Percentiles rank a stretch among this genome's conserved stretches.
Conservation (phyloP, 768 basidiomycete genomes). For the Tremella fuciformis region DNA sequence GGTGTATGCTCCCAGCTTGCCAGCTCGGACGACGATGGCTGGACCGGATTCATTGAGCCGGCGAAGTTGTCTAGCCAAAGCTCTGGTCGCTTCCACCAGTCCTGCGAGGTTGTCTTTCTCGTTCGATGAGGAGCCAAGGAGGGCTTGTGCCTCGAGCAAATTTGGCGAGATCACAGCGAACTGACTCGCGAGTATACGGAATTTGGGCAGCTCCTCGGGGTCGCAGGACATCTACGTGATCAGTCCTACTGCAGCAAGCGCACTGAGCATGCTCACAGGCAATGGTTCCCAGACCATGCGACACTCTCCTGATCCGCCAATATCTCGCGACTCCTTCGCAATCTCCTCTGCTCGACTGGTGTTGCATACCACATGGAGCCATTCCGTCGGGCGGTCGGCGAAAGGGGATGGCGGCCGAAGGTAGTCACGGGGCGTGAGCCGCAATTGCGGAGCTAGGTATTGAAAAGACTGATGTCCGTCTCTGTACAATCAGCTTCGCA, state of each 20-base stretch:
- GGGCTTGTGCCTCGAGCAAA: conserved; percentile 37
- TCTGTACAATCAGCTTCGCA: conserved; percentile 13
- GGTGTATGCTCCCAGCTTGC: conserved; percentile 37
- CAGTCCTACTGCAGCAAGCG: neutral
- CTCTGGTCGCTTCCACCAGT: neutral
- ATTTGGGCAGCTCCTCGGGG: conserved; percentile 15
- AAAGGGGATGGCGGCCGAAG: conserved; percentile 37
- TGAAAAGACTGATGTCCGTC: conserved; percentile 45
- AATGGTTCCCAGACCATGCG: conserved; percentile 45
- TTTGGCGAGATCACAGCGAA: conserved; percentile 39
- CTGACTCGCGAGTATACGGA: conserved; percentile 16
- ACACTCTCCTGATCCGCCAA: conserved; percentile 23
- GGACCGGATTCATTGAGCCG: conserved; percentile 6
- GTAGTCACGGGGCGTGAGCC: conserved; percentile 31
- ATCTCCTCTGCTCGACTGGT: conserved; percentile 24
- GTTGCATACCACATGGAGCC: conserved; percentile 37
- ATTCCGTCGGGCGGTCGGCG: conserved; percentile 24
- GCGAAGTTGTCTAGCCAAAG: conserved; percentile 12
- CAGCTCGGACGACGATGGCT: conserved; percentile 33
- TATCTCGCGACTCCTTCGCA: conserved; percentile 19
- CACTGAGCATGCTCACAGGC: conserved; percentile 23
- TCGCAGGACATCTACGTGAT: neutral
- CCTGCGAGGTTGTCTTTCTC: conserved; percentile 10
- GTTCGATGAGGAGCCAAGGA: conserved; percentile 17
- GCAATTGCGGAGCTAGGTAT: conserved; percentile 31